Conservation (phyloP, 192 early-diverging fungal genomes). For the Backusella mclennaniae region DNA sequence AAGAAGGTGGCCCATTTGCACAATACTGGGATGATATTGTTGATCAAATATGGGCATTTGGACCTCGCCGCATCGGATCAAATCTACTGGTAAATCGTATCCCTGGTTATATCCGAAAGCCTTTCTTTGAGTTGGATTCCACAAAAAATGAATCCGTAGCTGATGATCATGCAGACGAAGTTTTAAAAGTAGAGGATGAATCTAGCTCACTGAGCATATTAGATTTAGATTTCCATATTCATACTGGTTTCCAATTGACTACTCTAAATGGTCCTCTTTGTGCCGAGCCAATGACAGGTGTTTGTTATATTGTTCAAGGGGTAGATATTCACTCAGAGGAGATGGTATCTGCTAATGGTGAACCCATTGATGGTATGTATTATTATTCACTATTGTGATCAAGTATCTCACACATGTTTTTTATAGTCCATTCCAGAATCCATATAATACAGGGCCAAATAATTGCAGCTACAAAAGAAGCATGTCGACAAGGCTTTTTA, state of each 20-base stretch:
- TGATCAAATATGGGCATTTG: slow-evolving; percentile 76
- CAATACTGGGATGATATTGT: slow-evolving; percentile 49
- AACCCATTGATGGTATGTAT: slow-evolving; percentile 37
- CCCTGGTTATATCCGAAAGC: slow-evolving; percentile 45
- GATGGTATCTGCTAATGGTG: slow-evolving; percentile 22
- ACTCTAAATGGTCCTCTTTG: slow-evolving; percentile 90
- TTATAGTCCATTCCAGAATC: slow-evolving; percentile 41
- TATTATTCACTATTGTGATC: background rate
- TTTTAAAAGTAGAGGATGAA: slow-evolving; percentile 18
- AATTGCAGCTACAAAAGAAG: slow-evolving; percentile 84
- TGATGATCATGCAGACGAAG: slow-evolving; percentile 24
- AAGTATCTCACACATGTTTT: slow-evolving; percentile 1
- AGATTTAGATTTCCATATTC: slow-evolving; percentile 78
- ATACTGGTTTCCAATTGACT: slow-evolving; percentile 92
- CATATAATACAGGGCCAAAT: slow-evolving; percentile 73
- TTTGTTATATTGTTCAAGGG: slow-evolving; percentile 73
- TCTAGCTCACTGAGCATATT: slow-evolving; percentile 39
- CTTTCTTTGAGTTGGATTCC: slow-evolving; percentile 30
- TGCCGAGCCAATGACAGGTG: slow-evolving; percentile 89
- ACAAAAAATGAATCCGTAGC: background rate
- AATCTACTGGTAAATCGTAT: slow-evolving; percentile 76
- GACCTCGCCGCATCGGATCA: slow-evolving; percentile 77
- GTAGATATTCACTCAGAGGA: slow-evolving; percentile 44
- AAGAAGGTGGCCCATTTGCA: slow-evolving; percentile 38
- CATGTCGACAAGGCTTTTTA: slow-evolving; percentile 80